Evolutionary conservation across 176 grass and related monocot species (phyloP), one percentile per base, ranked within the genome.

Genomic region (Eremochloa ophiuroides): DNA sequence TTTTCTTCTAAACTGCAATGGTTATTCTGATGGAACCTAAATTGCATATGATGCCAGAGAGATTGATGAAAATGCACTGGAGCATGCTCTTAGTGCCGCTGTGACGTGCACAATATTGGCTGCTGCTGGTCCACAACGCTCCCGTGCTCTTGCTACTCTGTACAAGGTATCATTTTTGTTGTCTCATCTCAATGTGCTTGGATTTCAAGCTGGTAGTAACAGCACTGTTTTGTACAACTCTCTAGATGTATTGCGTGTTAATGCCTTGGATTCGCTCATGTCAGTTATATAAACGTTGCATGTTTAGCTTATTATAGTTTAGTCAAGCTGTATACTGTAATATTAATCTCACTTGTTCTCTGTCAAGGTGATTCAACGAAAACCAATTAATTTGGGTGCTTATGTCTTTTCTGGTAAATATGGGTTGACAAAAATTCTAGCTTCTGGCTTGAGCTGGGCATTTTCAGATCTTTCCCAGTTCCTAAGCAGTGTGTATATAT

Each of bases 61-160:
- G 80, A 93, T 99, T 51, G 93, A 99, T 75, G 97, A 99, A 87
- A 94, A 96, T 90, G 97, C 97, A 55, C 75, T 96, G 39, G 93
- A 99, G 38, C 97, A 99, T 86, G 93, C 97, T 87, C 85, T 99
- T 75, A 99, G 90, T 87, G 88, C 97, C 75, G 97, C 97, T 84
- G 87, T 99, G 61, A 99, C 89, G 7, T 99, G 97, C 73, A 99
- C 97, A 67, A 99, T 99, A 84, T 93, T 99, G 85, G 97, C 97
- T 83, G 97, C 84, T 82, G 97, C 97, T 80, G 93, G 97, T 83
- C 97, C 97, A 48, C 97, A 99, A 77, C 88, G 91, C 12, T 99
- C 97, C 46, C 90, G 97, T 55, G 93, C 96, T 73, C 93, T 99
- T 71, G 97, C 97, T 85, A 99, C 97, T 7, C 71, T 99, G 83